phyloP scores from a whole-genome alignment of 2,329 filamentous ascomycete species.

The Aspergillus ochraceoroseus region DNA sequence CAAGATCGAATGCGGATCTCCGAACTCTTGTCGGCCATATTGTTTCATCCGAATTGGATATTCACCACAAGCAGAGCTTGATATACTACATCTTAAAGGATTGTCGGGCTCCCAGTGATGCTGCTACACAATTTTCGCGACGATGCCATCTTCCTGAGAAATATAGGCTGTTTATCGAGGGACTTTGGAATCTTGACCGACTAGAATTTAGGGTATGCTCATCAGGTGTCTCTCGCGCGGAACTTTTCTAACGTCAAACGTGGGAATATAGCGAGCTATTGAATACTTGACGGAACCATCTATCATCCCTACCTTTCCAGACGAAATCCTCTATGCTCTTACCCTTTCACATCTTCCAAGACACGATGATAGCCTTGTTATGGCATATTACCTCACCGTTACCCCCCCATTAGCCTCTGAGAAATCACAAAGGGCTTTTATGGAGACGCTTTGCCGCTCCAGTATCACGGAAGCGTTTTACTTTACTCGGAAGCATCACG shows the following conservation, averaged over 20 bases:
- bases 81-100: slow-evolving; percentile 81
- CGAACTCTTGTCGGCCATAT: slow-evolving; percentile 67
- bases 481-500: slow-evolving; percentile 63
- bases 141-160: slow-evolving; percentile 64
- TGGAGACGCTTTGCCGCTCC: slow-evolving; percentile 61
- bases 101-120: slow-evolving; percentile 53
- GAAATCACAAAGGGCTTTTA: slow-evolving; percentile 61
- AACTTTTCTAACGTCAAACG: slow-evolving; percentile 10
- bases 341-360: slow-evolving; percentile 55
- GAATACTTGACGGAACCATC: slow-evolving; percentile 75
- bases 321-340: slow-evolving; percentile 70
- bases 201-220: slow-evolving; percentile 58
- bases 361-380: slow-evolving; percentile 59
- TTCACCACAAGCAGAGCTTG: slow-evolving; percentile 75
- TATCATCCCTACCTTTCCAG: slow-evolving; percentile 72
- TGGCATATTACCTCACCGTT: slow-evolving; percentile 74
- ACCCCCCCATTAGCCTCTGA: slow-evolving; percentile 65
- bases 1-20: slow-evolving; percentile 62
- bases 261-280: slow-evolving; percentile 54
- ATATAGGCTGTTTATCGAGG: slow-evolving; percentile 76
- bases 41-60: slow-evolving; percentile 58
- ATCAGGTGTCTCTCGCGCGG: no score
- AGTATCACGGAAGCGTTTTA: slow-evolving; percentile 69
- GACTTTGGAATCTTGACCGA: slow-evolving; percentile 74
- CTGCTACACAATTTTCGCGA: slow-evolving; percentile 56